A percentile compares a stretch with the other conserved stretches of the same genome.
Evolutionary conservation across 108 stramenopile species (phyloP).

Genomic region (Cyclotella sp.): DNA sequence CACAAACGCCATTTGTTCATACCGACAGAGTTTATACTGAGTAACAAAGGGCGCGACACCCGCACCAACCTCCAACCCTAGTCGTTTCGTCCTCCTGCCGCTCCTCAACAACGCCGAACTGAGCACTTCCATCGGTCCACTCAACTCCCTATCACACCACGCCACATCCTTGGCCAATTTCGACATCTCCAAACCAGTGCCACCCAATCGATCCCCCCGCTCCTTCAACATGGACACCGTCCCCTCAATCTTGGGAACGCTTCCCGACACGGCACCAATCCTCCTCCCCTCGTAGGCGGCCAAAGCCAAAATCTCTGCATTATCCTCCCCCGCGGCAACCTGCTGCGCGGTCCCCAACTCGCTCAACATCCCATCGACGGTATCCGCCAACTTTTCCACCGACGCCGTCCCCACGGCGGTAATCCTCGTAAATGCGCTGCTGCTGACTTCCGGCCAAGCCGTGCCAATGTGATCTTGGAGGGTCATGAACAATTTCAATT

Average conservation of each 20-base stretch:
- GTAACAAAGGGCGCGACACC: conserved; percentile 71
- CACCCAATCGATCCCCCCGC: conserved; percentile 68
- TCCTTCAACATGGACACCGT: conserved; percentile 65
- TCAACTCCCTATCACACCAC: conserved; percentile 54
- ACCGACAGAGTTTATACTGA: conserved; percentile 80
- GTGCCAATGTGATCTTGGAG: conserved; percentile 90
- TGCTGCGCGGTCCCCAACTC: conserved; percentile 53
- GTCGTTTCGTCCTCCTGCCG: conserved; percentile 76
- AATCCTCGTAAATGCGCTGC: conserved; percentile 77
- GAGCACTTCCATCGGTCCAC: conserved; percentile 62
- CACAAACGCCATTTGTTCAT: conserved; percentile 81
- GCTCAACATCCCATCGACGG: conserved; percentile 32
- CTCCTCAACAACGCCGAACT: conserved; percentile 65
- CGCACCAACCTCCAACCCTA: conserved; percentile 74
- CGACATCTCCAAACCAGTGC: conserved; percentile 77
- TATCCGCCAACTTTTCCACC: conserved; percentile 43
- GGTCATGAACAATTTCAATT: conserved; percentile 73
- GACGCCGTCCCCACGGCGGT: conserved; percentile 60
- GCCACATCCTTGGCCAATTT: conserved; percentile 73
- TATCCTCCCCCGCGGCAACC: conserved; percentile 66
- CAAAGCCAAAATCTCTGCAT: conserved; percentile 83
- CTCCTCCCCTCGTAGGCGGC: conserved; percentile 69
- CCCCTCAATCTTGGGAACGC: conserved; percentile 89
- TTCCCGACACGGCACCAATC: conserved; percentile 74
- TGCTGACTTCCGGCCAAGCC: conserved; percentile 89